Base-by-base conservation (phyloP, 768 basidiomycete species). In the Lepiota venenata region DNA sequence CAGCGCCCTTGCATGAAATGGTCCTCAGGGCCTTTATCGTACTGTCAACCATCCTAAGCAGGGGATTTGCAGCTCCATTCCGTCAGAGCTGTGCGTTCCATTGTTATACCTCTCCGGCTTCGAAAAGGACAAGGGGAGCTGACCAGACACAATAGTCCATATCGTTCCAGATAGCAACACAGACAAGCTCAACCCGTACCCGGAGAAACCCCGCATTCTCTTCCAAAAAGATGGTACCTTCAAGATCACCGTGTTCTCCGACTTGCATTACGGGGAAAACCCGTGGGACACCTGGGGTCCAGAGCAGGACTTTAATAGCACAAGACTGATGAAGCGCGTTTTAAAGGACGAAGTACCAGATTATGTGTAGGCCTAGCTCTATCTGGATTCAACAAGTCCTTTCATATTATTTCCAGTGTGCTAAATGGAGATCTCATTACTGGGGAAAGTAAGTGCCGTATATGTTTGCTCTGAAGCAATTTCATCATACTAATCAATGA, bases 261-360 rank as follows among this genome's bases (percentile, higher is more conserved):
- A 91, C 60, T 66, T 89, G 27, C 88, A 90, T 62, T 88, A 77
- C 56, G 88, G 88, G 22, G 88, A 90, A 67, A 84, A 87, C 59
- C 84, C 86, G 7, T 85, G 83, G 81, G 83, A 83, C 50, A 65
- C 56, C 7, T 85, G 84, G 81, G 87, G 88, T 0, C 82, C 82
- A 16, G 70, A 76, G 58, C 85, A 90, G 60, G 88, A 91, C 56
- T 64, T 70, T 21, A 84, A 86, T 40, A 88, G 84, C 56, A 75
- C 74, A 9, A 68, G 68, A 4, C 63, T 91, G 54, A 86, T 87
- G 80, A 71, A 77, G 18, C 69, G 60, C 1, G 73, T 89, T 16
- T 63, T 91, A 22, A 63, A 68, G 2, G 68, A 78, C 45, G 87
- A 90, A 66, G 69, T 71, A 25, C 87, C 88, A 0, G 83, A 88